Conservation (phyloP, 306 rosid genomes). For the Prunus fruticosa region DNA sequence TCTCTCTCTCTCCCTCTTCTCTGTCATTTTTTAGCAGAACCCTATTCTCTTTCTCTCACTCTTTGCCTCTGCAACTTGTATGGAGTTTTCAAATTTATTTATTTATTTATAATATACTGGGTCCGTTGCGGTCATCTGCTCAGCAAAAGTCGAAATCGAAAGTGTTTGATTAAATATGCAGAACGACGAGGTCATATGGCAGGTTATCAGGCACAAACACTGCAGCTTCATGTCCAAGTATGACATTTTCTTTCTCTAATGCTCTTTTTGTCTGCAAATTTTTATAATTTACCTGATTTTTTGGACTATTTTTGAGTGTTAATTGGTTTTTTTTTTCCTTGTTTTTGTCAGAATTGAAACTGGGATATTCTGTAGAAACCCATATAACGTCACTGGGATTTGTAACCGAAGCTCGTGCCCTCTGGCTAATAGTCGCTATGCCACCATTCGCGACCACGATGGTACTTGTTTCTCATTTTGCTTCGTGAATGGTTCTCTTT, state of each 20-base stretch:
- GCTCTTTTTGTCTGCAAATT: not conserved
- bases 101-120: too few species aligned
- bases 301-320: not conserved
- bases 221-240: slow-evolving; percentile 18
- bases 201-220: slow-evolving; percentile 9
- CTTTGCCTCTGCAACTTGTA: too few species aligned
- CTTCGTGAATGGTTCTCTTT: too few species aligned
- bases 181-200: not conserved
- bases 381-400: slow-evolving; percentile 38
- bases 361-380: slow-evolving; percentile 80
- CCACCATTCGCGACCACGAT: slow-evolving; percentile 83
- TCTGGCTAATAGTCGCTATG: slow-evolving; percentile 89
- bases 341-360: slow-evolving; percentile 49
- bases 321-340: not conserved
- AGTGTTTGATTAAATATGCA: too few species aligned
- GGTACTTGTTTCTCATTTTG: slow-evolving; percentile 35
- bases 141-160: too few species aligned
- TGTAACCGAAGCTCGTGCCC: slow-evolving; percentile 85
- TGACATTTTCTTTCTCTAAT: not conserved
- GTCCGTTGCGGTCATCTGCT: too few species aligned
- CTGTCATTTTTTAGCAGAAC: too few species aligned
- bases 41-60: too few species aligned
- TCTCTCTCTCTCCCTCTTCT: too few species aligned
- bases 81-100: too few species aligned
- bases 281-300: not conserved